Percentiles rank a stretch among this genome's conserved stretches.
Evolutionary conservation across 1,284 basidiomycete genomes (phyloP).

Genomic region (Ganoderma resinaceum): DNA sequence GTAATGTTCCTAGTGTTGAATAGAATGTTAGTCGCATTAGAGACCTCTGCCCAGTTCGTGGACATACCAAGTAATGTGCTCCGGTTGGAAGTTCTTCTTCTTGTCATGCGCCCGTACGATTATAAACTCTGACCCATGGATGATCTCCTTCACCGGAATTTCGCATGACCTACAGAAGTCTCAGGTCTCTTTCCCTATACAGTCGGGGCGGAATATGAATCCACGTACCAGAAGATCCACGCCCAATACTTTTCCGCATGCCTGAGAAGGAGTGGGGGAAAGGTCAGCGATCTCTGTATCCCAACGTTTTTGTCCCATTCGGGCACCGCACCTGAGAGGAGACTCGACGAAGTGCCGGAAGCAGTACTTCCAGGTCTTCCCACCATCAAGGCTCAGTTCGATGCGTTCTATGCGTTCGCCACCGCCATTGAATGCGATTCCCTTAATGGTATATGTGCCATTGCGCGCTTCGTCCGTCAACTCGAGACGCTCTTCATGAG

Average conservation of each 20-base stretch:
- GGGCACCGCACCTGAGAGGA: conserved; percentile 23
- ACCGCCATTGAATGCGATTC: conserved; percentile 34
- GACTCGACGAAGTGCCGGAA: conserved; percentile 31
- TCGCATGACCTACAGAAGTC: conserved; percentile 32
- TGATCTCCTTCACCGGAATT: conserved; percentile 27
- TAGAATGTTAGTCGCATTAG: background rate
- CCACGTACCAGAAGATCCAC: conserved; percentile 35
- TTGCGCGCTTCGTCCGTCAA: conserved; percentile 10
- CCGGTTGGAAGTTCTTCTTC: conserved; percentile 34
- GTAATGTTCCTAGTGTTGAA: conserved; percentile 22
- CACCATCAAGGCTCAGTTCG: conserved; percentile 34
- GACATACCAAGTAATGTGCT: conserved; percentile 31
- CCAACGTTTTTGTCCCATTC: background rate
- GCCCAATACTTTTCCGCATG: conserved; percentile 37
- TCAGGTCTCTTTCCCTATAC: background rate
- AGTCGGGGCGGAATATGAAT: background rate
- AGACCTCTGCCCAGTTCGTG: background rate
- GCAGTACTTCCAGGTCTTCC: conserved; percentile 35
- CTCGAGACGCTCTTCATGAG: conserved; percentile 29
- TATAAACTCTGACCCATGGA: conserved; percentile 27
- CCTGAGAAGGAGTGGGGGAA: conserved; percentile 18
- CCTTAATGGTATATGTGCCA: conserved; percentile 29
- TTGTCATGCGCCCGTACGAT: conserved; percentile 32
- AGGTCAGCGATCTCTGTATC: background rate
- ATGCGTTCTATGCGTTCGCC: conserved; percentile 32